Evolutionary conservation across 2,329 filamentous ascomycete genomes (phyloP), one percentile per base, ranked within the genome.

Genomic region (Madurella fahalii): DNA sequence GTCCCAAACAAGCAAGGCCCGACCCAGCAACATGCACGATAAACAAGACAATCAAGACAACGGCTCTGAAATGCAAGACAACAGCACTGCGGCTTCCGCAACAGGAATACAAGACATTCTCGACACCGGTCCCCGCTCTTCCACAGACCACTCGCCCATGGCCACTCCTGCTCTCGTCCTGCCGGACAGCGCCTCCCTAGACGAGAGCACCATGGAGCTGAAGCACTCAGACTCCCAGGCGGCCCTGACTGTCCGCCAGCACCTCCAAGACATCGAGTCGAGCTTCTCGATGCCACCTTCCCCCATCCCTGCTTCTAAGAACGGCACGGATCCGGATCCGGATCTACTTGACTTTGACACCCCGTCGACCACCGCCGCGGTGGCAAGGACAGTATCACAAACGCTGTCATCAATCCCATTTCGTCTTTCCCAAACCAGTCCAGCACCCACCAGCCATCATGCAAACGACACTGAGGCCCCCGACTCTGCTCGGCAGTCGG

Each of bases 191-290:
- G 25, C 4, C 25, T 74, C 73, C 56, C 61, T 77, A 40, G 75
- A 77, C 42, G 68, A 70, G 30, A 67, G 68, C 5, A 67, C 64
- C 52, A 45, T 66, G 20, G 58, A 69, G 47, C 66, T 71, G 49
- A 65, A 67, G 37, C 72, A 72, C 46, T 71, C 76, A 51, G 77
- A 82, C 52, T 79, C 78, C 3, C 66, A 81, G 41, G 77, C 76
- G 42, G 80, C 83, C 60, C 74, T 77, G 45, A 75, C 75, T 42
- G 74, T 84, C 17, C 74, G 77, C 58, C 76, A 77, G 52, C 82
- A 85, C 64, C 68, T 86, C 17, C 76, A 80, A 61, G 83, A 86
- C 63, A 77, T 85, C 58, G 84, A 87, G 64, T 86, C 83, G 34
- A 86, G 83, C 69, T 86, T 86, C 63, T 66, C 34, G 13, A 15